Evolutionary conservation across 2,329 filamentous ascomycete species (phyloP), one percentile per base, ranked within the genome.

Genomic region (Penicillium sp.): DNA sequence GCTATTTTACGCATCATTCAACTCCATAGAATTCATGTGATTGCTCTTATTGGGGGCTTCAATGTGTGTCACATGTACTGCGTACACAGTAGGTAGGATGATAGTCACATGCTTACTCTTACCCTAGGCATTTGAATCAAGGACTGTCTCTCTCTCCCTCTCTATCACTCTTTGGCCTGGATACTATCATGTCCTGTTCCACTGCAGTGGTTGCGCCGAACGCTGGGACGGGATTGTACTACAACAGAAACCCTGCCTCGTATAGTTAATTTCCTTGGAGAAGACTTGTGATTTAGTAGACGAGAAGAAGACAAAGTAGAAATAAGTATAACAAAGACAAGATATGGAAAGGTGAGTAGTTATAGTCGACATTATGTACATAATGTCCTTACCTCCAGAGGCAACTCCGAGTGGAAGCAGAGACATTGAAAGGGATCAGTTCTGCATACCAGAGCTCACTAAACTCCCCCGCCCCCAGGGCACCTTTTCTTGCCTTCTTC

Each of bases 171-270:
- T 31, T 13, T 2, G 13, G 11, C 2, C 29, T 31, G 29, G 29
- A 31, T 31, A 25, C 16, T 46, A 30, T 46, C 16, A 31, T 46
- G 33, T 40, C 27, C 19, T 33, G 37, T 47, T 37, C 19, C 45
- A 48, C 45, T 5, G 25, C 45, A 42, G 38, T 41, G 22, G 38
- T 47, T 42, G 25, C 19, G 38, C 38, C 45, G 45, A 48, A 42
- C 29, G 30, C 37, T 41, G 9, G 30, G 29, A 16, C 45, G 30
- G 37, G 37, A 39, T 45, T 31, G 42, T 45, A 27, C 33, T 25
- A 45, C 42, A 30, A 37, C 6, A 30, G 2, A 16, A 4, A 19
- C 3, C 13, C 37, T 37, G 33, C 19, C 22, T 25, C 22, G 29
- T 28, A 8, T 14, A 3, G 22, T 31, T 22, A 3, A 31, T 31